Percentiles rank a stretch among this genome's conserved stretches.
phyloP scores from a whole-genome alignment of 352 stramenopile genomes.

The Pythium dissimile region DNA sequence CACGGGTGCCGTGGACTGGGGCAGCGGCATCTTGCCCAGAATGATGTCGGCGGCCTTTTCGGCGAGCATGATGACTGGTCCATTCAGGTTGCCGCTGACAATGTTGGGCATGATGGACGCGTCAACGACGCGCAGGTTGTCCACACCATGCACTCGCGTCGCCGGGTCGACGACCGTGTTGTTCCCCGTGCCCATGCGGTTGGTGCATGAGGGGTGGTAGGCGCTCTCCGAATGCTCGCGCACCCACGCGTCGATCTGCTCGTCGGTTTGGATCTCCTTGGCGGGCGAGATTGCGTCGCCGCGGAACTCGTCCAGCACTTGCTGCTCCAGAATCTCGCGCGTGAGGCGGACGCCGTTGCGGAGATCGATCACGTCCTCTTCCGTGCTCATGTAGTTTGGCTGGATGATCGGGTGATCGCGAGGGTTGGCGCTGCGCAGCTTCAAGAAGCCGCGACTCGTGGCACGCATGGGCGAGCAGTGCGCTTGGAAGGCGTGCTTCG shows the following conservation, averaged over 20 bases:
- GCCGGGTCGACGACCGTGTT: conserved; percentile 89
- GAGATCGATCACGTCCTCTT: conserved; percentile 78
- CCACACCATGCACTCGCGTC: conserved; percentile 83
- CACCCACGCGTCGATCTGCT: conserved; percentile 84
- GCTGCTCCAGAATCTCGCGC: conserved; percentile 86
- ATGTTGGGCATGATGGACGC: conserved; percentile 94
- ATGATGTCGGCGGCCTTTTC: conserved; percentile 94
- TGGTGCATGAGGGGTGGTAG: conserved; percentile 89
- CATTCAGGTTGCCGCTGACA: conserved; percentile 93
- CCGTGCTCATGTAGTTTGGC: conserved; percentile 86
- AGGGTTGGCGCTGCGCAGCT: conserved; percentile 72
- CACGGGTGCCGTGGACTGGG: conserved; percentile 68
- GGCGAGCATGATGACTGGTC: conserved; percentile 91
- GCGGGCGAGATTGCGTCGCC: conserved; percentile 73
- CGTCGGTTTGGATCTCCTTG: conserved; percentile 55
- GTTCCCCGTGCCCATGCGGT: conserved; percentile 79
- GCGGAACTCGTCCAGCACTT: conserved; percentile 82
- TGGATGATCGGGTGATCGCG: conserved; percentile 81
- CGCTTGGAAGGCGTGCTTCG: conserved; percentile 79
- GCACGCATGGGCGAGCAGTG: conserved; percentile 89
- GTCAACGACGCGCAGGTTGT: conserved; percentile 89
- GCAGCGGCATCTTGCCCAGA: conserved; percentile 58
- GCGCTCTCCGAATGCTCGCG: conserved; percentile 80
- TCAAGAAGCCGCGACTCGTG: conserved; percentile 78
- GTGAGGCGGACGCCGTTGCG: conserved; percentile 72